Evolutionary conservation across 441 rosid species (phyloP).

Genomic region (Pelargonium cotyledonis): DNA sequence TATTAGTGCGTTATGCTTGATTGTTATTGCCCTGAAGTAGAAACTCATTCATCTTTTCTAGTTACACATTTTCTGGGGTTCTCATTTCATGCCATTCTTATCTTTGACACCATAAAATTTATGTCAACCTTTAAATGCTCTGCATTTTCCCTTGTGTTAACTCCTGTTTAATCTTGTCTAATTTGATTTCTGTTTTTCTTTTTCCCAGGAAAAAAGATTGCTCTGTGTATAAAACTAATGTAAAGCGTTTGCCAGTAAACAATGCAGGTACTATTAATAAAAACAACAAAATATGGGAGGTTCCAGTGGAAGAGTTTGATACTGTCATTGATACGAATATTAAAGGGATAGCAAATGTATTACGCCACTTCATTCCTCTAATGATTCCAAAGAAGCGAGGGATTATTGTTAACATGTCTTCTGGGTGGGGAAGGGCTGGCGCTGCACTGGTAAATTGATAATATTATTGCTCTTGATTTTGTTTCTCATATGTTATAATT

Average conservation of each 20-base stretch:
- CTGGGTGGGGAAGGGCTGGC: slow-evolving; percentile 98
- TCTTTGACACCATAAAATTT: background rate
- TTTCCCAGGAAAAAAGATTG: background rate
- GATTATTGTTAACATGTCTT: slow-evolving; percentile 79
- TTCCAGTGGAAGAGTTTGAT: slow-evolving; percentile 83
- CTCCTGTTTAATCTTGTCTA: background rate
- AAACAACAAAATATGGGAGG: slow-evolving; percentile 94
- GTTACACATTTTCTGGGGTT: background rate
- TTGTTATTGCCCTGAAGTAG: background rate
- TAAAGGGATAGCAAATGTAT: slow-evolving; percentile 70
- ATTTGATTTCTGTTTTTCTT: background rate
- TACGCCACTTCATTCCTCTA: slow-evolving; percentile 86
- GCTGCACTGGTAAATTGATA: slow-evolving; percentile 73
- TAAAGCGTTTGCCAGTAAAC: slow-evolving; percentile 45
- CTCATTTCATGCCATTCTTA: background rate
- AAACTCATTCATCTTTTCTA: background rate
- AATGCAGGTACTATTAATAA: slow-evolving; percentile 88
- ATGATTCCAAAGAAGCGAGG: slow-evolving; percentile 79
- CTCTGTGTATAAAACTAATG: slow-evolving; percentile 12
- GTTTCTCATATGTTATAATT: background rate
- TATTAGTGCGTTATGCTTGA: too few relatives aligned
- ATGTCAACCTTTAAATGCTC: background rate
- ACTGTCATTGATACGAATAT: slow-evolving; percentile 81
- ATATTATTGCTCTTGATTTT: background rate
- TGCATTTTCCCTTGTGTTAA: background rate